Percentiles rank a stretch among this genome's conserved stretches.
Conservation (phyloP, 2,329 filamentous ascomycete species). For the Pestalotiopsis sp. region DNA sequence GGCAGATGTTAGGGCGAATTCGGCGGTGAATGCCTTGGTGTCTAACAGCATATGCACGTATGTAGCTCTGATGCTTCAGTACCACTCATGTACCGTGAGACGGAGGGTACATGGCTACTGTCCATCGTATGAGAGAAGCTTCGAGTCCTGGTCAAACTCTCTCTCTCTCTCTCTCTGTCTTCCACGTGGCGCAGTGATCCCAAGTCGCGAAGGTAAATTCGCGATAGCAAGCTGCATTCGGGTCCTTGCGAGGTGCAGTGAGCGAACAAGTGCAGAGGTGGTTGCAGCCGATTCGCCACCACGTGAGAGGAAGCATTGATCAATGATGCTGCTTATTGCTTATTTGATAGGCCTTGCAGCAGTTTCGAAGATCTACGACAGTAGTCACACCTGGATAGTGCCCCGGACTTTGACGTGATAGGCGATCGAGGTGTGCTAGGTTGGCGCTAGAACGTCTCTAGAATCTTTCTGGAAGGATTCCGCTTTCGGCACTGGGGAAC, state of each 20-base stretch:
- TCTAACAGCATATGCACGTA: not conserved
- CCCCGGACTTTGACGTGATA: constrained; percentile 1
- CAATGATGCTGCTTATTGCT: not conserved
- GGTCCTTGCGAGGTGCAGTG: not conserved
- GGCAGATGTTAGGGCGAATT: no score
- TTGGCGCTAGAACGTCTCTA: constrained; percentile 3
- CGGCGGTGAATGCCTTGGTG: no score
- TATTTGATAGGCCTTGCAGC: not conserved
- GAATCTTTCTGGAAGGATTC: constrained; percentile 1
- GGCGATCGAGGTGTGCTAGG: not conserved
- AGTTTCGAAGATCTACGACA: not conserved
- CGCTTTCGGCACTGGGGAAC: not conserved
- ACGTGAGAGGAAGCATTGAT: not conserved
- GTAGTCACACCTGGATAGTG: not conserved
- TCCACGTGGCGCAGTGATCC: constrained; percentile 8
- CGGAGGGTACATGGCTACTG: not conserved
- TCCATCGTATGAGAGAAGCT: not conserved
- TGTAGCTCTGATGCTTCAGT: not conserved
- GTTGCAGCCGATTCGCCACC: not conserved
- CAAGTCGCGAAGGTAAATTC: not conserved
- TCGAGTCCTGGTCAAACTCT: constrained; percentile 1
- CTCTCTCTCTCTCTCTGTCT: not conserved
- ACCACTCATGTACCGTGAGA: not conserved
- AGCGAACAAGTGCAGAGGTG: not conserved
- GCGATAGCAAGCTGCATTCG: not conserved